phyloP scores from a whole-genome alignment of 495 filamentous ascomycete genomes.

The Penicillium alfredii region DNA sequence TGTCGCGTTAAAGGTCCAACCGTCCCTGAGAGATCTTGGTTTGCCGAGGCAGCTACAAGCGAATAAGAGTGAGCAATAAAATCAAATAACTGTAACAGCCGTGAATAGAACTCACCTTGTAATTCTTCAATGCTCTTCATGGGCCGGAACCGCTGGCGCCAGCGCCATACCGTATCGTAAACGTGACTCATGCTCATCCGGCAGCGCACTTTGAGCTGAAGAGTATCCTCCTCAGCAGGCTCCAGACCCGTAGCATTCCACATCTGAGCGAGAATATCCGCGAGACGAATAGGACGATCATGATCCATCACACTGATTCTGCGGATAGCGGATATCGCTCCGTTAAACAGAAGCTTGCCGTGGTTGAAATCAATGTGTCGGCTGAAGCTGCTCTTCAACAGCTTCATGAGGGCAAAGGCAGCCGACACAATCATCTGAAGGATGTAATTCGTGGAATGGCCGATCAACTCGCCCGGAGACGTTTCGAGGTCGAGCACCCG shows the following conservation, averaged over 20 bases:
- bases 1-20: conserved; percentile 24
- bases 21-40: conserved; percentile 25
- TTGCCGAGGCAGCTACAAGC: conserved; percentile 24
- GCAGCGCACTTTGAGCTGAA: conserved; percentile 43
- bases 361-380: conserved; percentile 61
- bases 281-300: conserved; percentile 62
- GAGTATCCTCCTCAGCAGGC: conserved; percentile 29
- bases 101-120: conserved; percentile 26
- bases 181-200: conserved; percentile 50
- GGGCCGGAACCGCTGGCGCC: conserved; percentile 43
- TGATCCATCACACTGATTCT: conserved; percentile 77
- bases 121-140: conserved; percentile 37
- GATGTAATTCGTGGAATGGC: conserved; percentile 79
- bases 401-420: conserved; percentile 78
- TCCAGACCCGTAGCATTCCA: conserved; percentile 40
- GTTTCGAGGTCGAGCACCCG: conserved; percentile 45
- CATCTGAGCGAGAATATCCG: conserved; percentile 45
- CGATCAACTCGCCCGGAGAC: conserved; percentile 50
- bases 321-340: conserved; percentile 70
- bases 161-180: conserved; percentile 46
- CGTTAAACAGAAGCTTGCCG: conserved; percentile 70
- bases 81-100: background rate
- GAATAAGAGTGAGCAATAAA: conserved; percentile 6
- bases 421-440: conserved; percentile 90
- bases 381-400: conserved; percentile 75